A percentile compares a stretch with the other conserved stretches of the same genome.
phyloP scores from a whole-genome alignment of 257 asterid species.

The Phtheirospermum japonicum region DNA sequence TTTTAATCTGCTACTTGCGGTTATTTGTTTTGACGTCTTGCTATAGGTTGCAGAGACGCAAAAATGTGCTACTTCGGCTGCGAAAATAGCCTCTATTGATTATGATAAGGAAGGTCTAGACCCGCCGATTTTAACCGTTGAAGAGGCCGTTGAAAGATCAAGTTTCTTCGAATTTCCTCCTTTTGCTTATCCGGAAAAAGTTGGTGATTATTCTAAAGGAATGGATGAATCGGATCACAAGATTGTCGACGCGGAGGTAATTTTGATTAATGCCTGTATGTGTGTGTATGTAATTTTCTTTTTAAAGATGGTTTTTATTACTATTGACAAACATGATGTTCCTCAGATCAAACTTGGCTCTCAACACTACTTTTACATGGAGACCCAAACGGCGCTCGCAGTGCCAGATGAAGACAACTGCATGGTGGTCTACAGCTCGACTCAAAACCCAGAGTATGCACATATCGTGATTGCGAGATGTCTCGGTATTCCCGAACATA shows the following conservation, averaged over 20 bases:
- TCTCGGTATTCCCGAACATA: constrained; percentile 67
- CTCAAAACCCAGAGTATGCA: constrained; percentile 51
- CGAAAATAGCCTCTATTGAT: constrained; percentile 42
- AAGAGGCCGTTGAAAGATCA: constrained; percentile 59
- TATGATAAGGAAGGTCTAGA: constrained; percentile 47
- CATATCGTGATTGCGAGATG: constrained; percentile 57
- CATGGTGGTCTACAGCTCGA: constrained; percentile 67
- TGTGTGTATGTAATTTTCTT: no score
- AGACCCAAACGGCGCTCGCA: constrained; percentile 68
- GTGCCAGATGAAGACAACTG: constrained; percentile 79
- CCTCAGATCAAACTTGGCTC: constrained; percentile 56
- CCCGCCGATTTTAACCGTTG: constrained; percentile 65
- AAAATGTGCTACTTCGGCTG: constrained; percentile 61
- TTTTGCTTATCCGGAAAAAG: constrained; percentile 32
- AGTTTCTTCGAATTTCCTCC: constrained; percentile 57
- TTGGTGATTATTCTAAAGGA: constrained; percentile 66
- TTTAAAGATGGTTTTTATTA: not conserved
- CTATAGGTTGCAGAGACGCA: constrained; percentile 59
- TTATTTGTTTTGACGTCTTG: not conserved
- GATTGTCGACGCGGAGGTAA: constrained; percentile 58
- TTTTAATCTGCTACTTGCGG: not conserved
- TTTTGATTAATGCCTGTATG: no score
- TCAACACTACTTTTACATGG: constrained; percentile 65
- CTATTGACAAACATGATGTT: constrained; percentile 12
- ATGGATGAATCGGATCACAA: constrained; percentile 72